These are phyloP conservation scores for Neodidymelliopsis sp. DNA, from an alignment of 2,329 filamentous ascomycete genomes.

Conservation along the genomic window DNA sequence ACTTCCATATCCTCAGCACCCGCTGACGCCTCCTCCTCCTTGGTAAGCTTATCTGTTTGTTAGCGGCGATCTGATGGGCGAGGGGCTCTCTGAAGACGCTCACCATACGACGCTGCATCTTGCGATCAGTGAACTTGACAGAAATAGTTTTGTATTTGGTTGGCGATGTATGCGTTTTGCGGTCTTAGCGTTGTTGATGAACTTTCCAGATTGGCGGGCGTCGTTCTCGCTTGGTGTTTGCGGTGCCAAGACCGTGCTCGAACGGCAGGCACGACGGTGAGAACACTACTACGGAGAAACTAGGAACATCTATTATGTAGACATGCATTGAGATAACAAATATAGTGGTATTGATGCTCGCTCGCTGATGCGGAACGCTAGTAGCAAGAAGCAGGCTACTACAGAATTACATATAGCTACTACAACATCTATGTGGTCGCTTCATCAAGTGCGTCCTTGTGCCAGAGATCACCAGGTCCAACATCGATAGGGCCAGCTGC, in stretches of 20 bases:
- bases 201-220: slow-evolving; percentile 13
- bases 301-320: too few relatives aligned
- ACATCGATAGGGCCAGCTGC: slow-evolving; percentile 41
- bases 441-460: slow-evolving; percentile 7
- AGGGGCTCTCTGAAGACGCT: slow-evolving; percentile 21
- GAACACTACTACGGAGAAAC: too few relatives aligned
- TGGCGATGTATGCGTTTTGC: not conserved
- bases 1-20: slow-evolving; percentile 87
- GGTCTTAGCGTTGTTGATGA: slow-evolving; percentile 16
- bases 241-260: slow-evolving; percentile 6
- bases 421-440: slow-evolving; percentile 2
- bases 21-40: slow-evolving; percentile 75
- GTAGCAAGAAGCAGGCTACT: not conserved
- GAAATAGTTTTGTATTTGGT: not conserved
- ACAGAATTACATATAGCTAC: not conserved
- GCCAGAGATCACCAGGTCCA: slow-evolving; percentile 21
- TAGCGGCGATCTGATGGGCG: slow-evolving; percentile 19
- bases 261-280: not conserved
- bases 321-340: too few relatives aligned
- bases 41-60: slow-evolving; percentile 74
- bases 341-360: not conserved
- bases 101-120: slow-evolving; percentile 57
- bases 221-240: slow-evolving; percentile 13
- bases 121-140: not conserved
- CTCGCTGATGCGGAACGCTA: slow-evolving; percentile 1